These are phyloP conservation scores for Antarctomyces pellizariae DNA, from an alignment of 495 filamentous ascomycete genomes.

Conservation along the genomic window DNA sequence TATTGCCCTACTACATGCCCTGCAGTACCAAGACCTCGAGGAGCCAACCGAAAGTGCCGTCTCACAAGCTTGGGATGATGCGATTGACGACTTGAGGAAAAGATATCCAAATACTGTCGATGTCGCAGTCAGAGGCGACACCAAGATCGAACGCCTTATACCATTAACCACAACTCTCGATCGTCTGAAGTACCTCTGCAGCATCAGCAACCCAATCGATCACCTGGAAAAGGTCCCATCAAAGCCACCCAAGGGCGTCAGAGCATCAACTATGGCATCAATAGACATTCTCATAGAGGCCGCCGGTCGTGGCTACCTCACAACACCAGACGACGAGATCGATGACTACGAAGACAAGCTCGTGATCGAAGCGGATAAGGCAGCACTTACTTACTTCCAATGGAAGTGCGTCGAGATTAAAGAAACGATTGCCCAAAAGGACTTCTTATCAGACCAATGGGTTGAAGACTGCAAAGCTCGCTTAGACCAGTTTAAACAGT, in stretches of 20 bases:
- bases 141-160: conserved; percentile 34
- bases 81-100: conserved; percentile 42
- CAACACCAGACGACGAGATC: conserved; percentile 35
- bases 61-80: conserved; percentile 63
- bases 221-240: conserved; percentile 54
- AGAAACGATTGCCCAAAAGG: conserved; percentile 16
- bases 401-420: conserved; percentile 50
- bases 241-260: too few relatives aligned
- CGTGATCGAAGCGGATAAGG: conserved; percentile 44
- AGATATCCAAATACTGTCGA: too few relatives aligned
- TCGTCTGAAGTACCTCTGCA: conserved; percentile 63
- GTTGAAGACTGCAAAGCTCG: conserved; percentile 33
- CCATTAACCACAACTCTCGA: conserved; percentile 59
- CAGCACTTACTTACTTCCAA: conserved; percentile 74
- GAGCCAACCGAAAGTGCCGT: conserved; percentile 65
- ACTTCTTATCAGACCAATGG: conserved; percentile 22
- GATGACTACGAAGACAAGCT: conserved; percentile 54
- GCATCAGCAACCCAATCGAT: conserved; percentile 50
- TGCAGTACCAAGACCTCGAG: conserved; percentile 62
- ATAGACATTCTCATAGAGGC: conserved; percentile 49
- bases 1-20: conserved; percentile 61
- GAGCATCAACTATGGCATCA: conserved; percentile 20
- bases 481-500: conserved; percentile 29
- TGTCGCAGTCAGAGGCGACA: conserved; percentile 38
- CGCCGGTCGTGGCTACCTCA: conserved; percentile 36